These are phyloP conservation scores for Crepidotus variabilis DNA, from an alignment of 768 basidiomycete species.

Conservation along the genomic window DNA sequence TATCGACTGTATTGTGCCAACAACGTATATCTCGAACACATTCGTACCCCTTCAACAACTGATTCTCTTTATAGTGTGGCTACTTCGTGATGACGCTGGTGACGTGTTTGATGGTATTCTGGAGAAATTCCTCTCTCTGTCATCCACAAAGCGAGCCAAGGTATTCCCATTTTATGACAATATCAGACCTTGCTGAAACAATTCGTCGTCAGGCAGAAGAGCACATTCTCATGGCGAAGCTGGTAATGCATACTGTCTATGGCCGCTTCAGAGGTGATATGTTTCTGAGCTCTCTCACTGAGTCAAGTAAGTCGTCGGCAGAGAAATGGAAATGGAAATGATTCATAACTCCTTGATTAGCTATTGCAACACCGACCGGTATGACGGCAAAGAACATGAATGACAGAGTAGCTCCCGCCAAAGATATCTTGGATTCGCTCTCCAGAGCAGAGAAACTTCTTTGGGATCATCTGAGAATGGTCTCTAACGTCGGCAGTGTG, in stretches of 20 bases:
- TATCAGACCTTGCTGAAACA: neutral
- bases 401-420: conserved; percentile 39
- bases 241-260: conserved; percentile 78
- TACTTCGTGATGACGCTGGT: conserved; percentile 53
- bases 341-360: conserved; percentile 33
- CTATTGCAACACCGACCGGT: conserved; percentile 81
- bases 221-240: conserved; percentile 66
- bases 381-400: conserved; percentile 46
- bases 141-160: conserved; percentile 54
- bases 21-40: conserved; percentile 47
- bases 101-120: conserved; percentile 52
- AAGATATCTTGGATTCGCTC: conserved; percentile 59
- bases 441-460: conserved; percentile 68
- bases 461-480: conserved; percentile 57
- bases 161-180: conserved; percentile 26
- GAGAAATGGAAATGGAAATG: neutral
- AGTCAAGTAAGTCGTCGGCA: conserved; percentile 67
- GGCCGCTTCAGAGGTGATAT: conserved; percentile 80
- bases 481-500: conserved; percentile 57
- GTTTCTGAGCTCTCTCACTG: conserved; percentile 84
- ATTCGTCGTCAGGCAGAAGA: conserved; percentile 59
- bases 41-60: neutral
- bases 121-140: conserved; percentile 52
- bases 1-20: conserved; percentile 60
- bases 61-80: conserved; percentile 48